These are phyloP conservation scores for Chalaropsis ovoidea DNA, from an alignment of 2,329 filamentous ascomycete species.

Conservation along the genomic window DNA sequence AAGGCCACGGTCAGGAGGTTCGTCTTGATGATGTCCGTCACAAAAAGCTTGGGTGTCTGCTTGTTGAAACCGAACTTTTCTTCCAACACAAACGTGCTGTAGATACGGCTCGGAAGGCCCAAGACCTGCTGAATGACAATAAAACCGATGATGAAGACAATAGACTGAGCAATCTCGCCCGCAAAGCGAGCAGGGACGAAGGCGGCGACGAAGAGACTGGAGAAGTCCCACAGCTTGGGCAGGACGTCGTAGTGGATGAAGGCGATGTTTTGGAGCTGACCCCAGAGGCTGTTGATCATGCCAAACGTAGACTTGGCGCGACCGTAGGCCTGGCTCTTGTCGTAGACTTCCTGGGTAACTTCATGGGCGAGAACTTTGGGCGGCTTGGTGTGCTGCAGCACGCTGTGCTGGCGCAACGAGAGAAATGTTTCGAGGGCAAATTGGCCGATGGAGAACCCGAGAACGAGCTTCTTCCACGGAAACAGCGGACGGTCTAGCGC, in stretches of 20 bases:
- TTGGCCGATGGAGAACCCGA: conserved; percentile 87
- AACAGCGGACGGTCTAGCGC: conserved; percentile 85
- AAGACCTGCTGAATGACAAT: conserved; percentile 70
- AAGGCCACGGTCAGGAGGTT: conserved; percentile 72
- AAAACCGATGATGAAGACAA: conserved; percentile 84
- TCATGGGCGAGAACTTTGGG: conserved; percentile 83
- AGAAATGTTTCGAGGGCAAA: conserved; percentile 85
- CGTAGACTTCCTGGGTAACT: conserved; percentile 79
- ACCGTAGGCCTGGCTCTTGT: conserved; percentile 83
- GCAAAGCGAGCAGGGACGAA: conserved; percentile 70
- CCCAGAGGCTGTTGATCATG: conserved; percentile 69
- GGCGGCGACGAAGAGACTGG: conserved; percentile 61
- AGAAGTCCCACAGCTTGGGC: conserved; percentile 78
- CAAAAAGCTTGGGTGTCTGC: conserved; percentile 78
- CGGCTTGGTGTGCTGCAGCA: conserved; percentile 67
- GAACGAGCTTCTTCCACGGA: conserved; percentile 93
- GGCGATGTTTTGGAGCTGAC: conserved; percentile 76
- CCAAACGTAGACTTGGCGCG: conserved; percentile 89
- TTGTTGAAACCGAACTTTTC: conserved; percentile 99
- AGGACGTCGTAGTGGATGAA: conserved; percentile 87
- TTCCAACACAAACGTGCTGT: conserved; percentile 91
- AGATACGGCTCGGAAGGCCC: conserved; percentile 72
- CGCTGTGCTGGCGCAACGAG: conserved; percentile 77
- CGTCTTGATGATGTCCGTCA: conserved; percentile 84
- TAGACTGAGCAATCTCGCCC: conserved; percentile 87